These are phyloP conservation scores for Mariannaea sp. DNA, from an alignment of 2,329 filamentous ascomycete genomes.

Conservation along the genomic window DNA sequence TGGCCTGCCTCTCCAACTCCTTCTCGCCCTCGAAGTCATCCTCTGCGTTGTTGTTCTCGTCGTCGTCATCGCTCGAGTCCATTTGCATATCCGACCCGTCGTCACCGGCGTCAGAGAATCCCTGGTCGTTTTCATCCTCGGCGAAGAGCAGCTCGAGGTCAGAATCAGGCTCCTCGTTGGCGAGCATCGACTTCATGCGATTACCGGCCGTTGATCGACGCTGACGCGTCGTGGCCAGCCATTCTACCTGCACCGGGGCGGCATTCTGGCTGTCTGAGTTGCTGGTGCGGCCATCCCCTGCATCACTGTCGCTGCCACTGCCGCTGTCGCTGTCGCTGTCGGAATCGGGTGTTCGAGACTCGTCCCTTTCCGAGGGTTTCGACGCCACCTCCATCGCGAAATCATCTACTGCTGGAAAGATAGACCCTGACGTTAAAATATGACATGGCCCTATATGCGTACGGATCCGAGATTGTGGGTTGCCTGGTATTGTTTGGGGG, in stretches of 20 bases:
- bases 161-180: constrained; percentile 71
- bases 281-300: constrained; percentile 36
- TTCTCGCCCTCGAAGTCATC: constrained; percentile 86
- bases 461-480: constrained; percentile 6
- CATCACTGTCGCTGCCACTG: constrained; percentile 38
- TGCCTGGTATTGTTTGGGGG: neutral
- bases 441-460: constrained; percentile 29
- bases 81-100: constrained; percentile 79
- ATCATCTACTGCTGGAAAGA: constrained; percentile 15
- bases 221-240: constrained; percentile 73
- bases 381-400: constrained; percentile 39
- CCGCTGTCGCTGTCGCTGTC: constrained; percentile 40
- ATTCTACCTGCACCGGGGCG: constrained; percentile 56
- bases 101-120: constrained; percentile 71
- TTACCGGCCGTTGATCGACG: constrained; percentile 84
- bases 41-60: constrained; percentile 68
- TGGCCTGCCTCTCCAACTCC: constrained; percentile 78
- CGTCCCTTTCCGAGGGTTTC: constrained; percentile 41
- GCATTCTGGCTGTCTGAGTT: constrained; percentile 47
- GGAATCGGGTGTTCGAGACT: constrained; percentile 42
- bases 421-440: constrained; percentile 5
- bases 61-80: constrained; percentile 83
- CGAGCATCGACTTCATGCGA: constrained; percentile 77
- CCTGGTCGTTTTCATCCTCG: constrained; percentile 70
- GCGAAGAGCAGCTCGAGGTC: constrained; percentile 77